Conservation (phyloP, 73 alveolate species). For the Breviolum minutum region DNA sequence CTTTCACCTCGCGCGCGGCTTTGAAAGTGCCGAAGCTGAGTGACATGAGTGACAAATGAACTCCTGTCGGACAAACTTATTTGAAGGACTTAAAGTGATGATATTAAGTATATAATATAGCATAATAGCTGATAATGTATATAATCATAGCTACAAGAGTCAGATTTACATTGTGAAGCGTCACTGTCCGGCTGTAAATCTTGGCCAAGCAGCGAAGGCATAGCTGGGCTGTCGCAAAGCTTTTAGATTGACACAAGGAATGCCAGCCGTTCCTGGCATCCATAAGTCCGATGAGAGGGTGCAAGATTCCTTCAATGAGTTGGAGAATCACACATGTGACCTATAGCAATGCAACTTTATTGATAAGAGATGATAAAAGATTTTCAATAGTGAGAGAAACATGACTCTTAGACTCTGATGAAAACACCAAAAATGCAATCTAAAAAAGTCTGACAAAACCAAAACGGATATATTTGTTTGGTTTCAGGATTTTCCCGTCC, state of each 20-base stretch:
- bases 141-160: background rate
- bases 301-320: background rate
- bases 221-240: constrained; percentile 21
- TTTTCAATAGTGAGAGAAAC: no score
- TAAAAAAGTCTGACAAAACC: background rate
- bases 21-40: background rate
- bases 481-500: background rate
- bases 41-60: background rate
- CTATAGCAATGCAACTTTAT: no score
- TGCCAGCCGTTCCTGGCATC: constrained; percentile 53
- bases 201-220: constrained; percentile 48
- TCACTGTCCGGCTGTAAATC: no score
- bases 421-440: background rate
- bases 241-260: constrained; percentile 49
- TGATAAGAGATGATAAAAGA: no score
- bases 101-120: no score
- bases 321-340: background rate
- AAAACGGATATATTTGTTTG: no score
- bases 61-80: no score
- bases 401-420: no score
- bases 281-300: background rate
- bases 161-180: no score
- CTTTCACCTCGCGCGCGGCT: background rate
- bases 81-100: background rate
- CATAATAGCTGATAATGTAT: background rate